Conservation (phyloP, 2,329 filamentous ascomycete species). For the Talaromyces pinophilus region DNA sequence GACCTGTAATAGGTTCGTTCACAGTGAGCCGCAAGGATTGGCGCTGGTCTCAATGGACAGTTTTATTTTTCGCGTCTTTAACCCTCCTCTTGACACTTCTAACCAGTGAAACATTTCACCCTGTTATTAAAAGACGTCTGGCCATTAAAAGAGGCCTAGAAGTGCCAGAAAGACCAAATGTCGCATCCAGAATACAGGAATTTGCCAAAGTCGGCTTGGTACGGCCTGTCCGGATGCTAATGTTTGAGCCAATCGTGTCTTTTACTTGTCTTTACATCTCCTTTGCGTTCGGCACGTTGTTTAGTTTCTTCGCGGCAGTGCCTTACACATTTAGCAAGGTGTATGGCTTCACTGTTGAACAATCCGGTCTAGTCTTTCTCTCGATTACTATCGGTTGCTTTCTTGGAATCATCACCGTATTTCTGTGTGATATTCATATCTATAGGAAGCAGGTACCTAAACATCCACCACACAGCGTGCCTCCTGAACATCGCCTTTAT, state of each 20-base stretch:
- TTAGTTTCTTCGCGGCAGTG: slow-evolving; percentile 26
- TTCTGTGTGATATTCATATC: neutral
- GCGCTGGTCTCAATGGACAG: slow-evolving; percentile 63
- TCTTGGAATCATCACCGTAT: slow-evolving; percentile 45
- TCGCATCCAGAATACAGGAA: neutral
- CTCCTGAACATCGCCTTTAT: slow-evolving; percentile 54
- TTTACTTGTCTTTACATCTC: slow-evolving; percentile 27
- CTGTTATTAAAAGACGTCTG: slow-evolving; percentile 24
- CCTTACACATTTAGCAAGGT: slow-evolving; percentile 54
- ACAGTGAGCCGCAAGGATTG: slow-evolving; percentile 27
- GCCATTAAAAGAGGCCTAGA: slow-evolving; percentile 22
- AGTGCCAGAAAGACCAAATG: neutral
- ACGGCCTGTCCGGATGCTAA: slow-evolving; percentile 29
- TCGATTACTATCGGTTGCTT: slow-evolving; percentile 73
- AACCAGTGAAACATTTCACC: slow-evolving; percentile 27
- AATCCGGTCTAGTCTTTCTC: slow-evolving; percentile 52
- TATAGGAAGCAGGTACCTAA: neutral
- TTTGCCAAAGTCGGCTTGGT: slow-evolving; percentile 11
- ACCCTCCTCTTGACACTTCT: slow-evolving; percentile 17
- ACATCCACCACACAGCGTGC: slow-evolving; percentile 31
- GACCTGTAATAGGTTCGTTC: slow-evolving; percentile 31
- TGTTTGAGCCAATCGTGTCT: slow-evolving; percentile 31
- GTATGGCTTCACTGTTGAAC: slow-evolving; percentile 59
- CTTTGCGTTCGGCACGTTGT: slow-evolving; percentile 30
- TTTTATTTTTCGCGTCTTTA: slow-evolving; percentile 56